Evolutionary conservation across 352 stramenopile genomes (phyloP), one percentile per base, ranked within the genome.

Genomic region (Globisporangium spiculum): DNA sequence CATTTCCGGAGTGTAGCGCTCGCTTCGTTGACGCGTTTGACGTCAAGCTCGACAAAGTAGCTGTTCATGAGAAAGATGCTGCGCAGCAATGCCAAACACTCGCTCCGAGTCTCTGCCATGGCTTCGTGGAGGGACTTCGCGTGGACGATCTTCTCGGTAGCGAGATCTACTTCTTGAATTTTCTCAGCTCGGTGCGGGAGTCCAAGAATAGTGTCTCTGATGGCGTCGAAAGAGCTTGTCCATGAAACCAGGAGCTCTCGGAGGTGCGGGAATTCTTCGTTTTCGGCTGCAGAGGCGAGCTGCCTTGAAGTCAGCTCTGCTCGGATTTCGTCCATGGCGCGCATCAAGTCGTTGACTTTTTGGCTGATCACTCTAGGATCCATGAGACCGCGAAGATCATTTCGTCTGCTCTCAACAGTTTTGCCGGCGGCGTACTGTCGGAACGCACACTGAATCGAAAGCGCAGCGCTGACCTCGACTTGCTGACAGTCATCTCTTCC

Each of bases 21-120:
- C 1, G 76, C 78, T 20, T 44, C 53, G 50, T 91, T 91, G 44
- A 92, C 66, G 4, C 80, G 74, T 10, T 61, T 34, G 3, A 84
- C 79, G 44, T 92, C 83, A 7, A 87, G 63, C n/a, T 86, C 76
- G 10, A 88, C 59, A 38, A 91, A 92, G 36, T 80, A 79, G 36
- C 69, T 77, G 67, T 89, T 85, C 61, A 86, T 82, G n/a, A 87
- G 50, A 26, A 82, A 66, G 48, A 91, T 83, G 32, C 68, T 73
- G 7, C 73, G 73, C 14, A 81, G 58, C 0, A 92, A 63, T 1
- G 72, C 55, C 22, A 90, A 24, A 50, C 81, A 88, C n/a, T 88
- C 76, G 18, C 68, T 77, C 3, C 74, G 73, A 32, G 76, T 72
- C 1, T 72, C 1, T 1, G 71, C 75, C 56, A 91, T 62, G 1